Percentiles rank a stretch among this genome's conserved stretches.
These are phyloP conservation scores for Fraxinus floribunda DNA, from an alignment of 305 asterid genomes.

Conservation along the genomic window DNA sequence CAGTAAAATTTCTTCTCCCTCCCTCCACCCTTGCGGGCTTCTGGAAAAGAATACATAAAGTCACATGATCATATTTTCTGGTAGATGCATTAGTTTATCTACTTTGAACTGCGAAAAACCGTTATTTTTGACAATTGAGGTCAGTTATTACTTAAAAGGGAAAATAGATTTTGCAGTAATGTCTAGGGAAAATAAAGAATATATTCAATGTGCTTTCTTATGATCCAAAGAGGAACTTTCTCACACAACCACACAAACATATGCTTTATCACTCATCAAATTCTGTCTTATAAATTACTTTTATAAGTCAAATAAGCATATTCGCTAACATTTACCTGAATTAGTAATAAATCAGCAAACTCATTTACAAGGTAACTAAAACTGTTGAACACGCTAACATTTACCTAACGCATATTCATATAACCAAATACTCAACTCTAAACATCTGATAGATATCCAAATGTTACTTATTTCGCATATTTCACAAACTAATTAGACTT, in stretches of 20 bases:
- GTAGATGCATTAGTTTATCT: background rate
- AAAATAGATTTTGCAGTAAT: background rate
- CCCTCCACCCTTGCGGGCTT: background rate
- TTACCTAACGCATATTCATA: background rate
- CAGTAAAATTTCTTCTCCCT: background rate
- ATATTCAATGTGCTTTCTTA: background rate
- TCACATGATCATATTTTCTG: background rate
- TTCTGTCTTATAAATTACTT: background rate
- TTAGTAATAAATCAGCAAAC: background rate
- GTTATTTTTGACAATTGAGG: background rate
- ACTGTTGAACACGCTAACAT: background rate
- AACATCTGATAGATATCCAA: background rate
- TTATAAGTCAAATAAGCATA: slow-evolving; percentile 28
- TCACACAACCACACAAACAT: background rate
- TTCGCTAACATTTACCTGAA: slow-evolving; percentile 34
- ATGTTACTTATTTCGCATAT: slow-evolving; percentile 1
- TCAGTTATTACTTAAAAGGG: background rate
- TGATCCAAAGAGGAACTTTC: background rate
- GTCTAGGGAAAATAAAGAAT: background rate
- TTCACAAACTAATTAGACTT: background rate
- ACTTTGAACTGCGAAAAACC: slow-evolving; percentile 13
- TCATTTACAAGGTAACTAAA: background rate
- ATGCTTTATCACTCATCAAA: slow-evolving; percentile 9
- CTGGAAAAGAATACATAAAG: background rate
- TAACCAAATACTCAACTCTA: background rate